These are phyloP conservation scores for Annona squamosa DNA, from an alignment of 164 flowering plant species.

Conservation along the genomic window DNA sequence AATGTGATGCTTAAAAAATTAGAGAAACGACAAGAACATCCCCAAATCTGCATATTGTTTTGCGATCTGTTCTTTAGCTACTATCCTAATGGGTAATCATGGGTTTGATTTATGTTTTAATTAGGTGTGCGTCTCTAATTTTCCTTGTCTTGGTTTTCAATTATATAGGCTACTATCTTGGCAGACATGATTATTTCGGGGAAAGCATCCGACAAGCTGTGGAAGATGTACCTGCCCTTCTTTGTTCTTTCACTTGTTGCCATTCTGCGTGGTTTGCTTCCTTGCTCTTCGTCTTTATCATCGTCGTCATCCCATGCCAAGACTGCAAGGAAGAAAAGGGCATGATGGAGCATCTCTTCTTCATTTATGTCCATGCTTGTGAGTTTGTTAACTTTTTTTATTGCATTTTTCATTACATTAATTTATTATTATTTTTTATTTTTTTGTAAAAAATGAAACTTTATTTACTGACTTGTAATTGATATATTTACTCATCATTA, in stretches of 20 bases:
- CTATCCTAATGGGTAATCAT: not conserved
- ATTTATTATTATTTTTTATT: too few relatives aligned
- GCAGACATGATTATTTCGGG: slow-evolving; percentile 44
- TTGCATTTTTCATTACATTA: not conserved
- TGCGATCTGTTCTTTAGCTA: too few relatives aligned
- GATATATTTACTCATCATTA: too few relatives aligned
- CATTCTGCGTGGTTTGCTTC: slow-evolving; percentile 50
- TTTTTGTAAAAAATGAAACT: too few relatives aligned
- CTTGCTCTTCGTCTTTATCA: slow-evolving; percentile 11
- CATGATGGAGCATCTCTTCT: slow-evolving; percentile 19
- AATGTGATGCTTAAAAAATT: too few relatives aligned
- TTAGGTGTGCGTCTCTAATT: not conserved
- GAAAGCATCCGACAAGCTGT: slow-evolving; percentile 49
- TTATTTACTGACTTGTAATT: too few relatives aligned
- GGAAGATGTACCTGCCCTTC: slow-evolving; percentile 52
- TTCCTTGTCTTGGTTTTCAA: not conserved
- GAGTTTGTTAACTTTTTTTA: not conserved
- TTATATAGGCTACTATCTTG: slow-evolving; percentile 41
- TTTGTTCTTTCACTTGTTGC: slow-evolving; percentile 43
- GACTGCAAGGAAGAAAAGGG: slow-evolving; percentile 43
- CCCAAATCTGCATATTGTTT: too few relatives aligned
- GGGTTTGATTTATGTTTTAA: not conserved
- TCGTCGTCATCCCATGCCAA: slow-evolving; percentile 15
- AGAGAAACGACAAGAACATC: too few relatives aligned
- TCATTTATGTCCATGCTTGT: not conserved